These are phyloP conservation scores for Dunaliella primolecta DNA, from an alignment of 139 green algal genomes.

Conservation along the genomic window DNA sequence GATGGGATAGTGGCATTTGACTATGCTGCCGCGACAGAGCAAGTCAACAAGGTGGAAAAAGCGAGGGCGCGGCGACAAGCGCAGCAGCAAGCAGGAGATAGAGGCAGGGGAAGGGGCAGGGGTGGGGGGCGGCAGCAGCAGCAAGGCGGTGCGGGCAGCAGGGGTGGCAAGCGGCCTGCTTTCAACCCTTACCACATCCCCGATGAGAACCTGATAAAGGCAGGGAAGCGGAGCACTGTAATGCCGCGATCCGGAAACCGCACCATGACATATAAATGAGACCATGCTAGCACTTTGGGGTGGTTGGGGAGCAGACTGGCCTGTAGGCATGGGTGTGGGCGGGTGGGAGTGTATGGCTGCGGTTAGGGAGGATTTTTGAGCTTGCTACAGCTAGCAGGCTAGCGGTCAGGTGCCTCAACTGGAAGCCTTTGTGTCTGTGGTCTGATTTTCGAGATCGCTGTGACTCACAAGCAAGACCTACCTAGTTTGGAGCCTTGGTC, in stretches of 20 bases:
- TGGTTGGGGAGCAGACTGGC: too few species aligned
- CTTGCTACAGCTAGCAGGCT: too few species aligned
- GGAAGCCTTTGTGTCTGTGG: too few species aligned
- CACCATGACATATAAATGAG: conserved; percentile 38
- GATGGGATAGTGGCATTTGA: not conserved
- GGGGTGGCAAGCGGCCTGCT: conserved; percentile 13
- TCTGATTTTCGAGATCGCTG: too few species aligned
- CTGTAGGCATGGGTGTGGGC: too few species aligned
- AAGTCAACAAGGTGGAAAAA: not conserved
- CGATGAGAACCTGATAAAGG: conserved; percentile 40
- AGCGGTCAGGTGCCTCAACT: too few species aligned
- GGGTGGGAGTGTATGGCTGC: too few species aligned
- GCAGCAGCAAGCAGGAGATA: not conserved
- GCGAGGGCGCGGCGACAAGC: not conserved
- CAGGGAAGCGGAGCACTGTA: conserved; percentile 38
- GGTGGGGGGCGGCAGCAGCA: not conserved
- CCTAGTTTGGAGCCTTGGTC: too few species aligned
- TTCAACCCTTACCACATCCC: conserved; percentile 47
- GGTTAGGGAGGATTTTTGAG: too few species aligned
- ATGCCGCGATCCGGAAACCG: conserved; percentile 43
- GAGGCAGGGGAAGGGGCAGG: conserved; percentile 11
- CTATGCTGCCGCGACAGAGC: not conserved
- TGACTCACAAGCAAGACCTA: too few species aligned
- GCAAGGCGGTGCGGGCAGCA: conserved; percentile 5
- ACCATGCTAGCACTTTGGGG: too few species aligned